Evolutionary conservation across 768 basidiomycete genomes (phyloP), one percentile per base, ranked within the genome.

Genomic region (Coprinopsis strossmayeri): DNA sequence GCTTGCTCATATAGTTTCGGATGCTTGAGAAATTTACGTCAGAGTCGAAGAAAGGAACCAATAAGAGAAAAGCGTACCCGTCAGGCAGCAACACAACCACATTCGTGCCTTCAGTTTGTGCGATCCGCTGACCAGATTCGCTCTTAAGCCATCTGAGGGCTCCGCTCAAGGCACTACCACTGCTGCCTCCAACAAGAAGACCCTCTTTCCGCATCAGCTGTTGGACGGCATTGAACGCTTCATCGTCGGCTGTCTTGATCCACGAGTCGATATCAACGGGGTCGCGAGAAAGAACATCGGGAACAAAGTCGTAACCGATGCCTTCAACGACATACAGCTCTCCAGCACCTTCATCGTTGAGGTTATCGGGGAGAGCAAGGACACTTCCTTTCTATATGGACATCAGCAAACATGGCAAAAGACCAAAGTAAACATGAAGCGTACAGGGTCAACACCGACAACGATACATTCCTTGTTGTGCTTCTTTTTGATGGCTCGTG

Each of bases 241-340:
- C 87, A 2, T 83, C 73, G 56, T 98, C 96, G 1, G 67, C 70
- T 0, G 85, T 84, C 75, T 97, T 98, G 53, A 91, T 64, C 96
- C 90, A 92, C n/a, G 61, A 50, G 59, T 93, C 78, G 43, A 98
- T 71, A 24, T 79, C 73, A 0, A 54, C 57, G 3, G 67, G 63
- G 15, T 74, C 69, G 41, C 85, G 87, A 30, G 84, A 81, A 34
- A 97, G 75, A 1, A 94, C 94, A 35, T 88, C 78, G 0, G 95
- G 94, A 38, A 95, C 61, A 61, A 95, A 95, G 64, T 95, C 91
- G 57, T 93, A 92, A 23, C 96, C 96, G 46, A 97, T 98, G n/a
- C 96, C 96, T 63, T 99, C 96, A 18, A 97, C 82, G 44, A 82
- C 62, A 58, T 97, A 98, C 45, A 28, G 30, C 17, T 21, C 40